phyloP scores from a whole-genome alignment of 2,329 filamentous ascomycete species.

The Neopestalotiopsis sp. region DNA sequence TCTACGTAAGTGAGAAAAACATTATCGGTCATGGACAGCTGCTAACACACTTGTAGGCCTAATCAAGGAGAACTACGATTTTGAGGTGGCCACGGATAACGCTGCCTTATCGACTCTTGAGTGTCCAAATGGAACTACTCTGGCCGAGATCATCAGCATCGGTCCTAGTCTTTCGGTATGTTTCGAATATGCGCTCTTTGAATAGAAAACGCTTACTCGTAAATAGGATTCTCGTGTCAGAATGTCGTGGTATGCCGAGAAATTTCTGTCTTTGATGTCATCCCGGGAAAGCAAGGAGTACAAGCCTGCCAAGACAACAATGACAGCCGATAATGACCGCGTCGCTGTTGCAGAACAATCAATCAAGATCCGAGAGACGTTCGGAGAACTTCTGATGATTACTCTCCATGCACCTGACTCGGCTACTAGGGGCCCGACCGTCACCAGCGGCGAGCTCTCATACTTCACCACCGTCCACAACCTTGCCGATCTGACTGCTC shows the following conservation, averaged over 20 bases:
- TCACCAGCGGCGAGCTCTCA: slow-evolving; percentile 14
- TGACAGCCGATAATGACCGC: slow-evolving; percentile 46
- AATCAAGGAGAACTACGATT: slow-evolving; percentile 41
- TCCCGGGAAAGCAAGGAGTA: slow-evolving; percentile 56
- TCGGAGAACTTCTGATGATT: neutral
- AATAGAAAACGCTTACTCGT: neutral
- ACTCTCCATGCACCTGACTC: neutral
- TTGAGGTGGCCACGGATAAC: slow-evolving; percentile 56
- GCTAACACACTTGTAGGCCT: slow-evolving; percentile 40
- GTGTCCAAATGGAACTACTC: slow-evolving; percentile 37
- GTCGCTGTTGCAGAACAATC: neutral
- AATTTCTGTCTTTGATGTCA: slow-evolving; percentile 54
- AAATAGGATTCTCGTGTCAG: slow-evolving; percentile 54
- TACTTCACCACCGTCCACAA: slow-evolving; percentile 15
- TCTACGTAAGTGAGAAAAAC: slow-evolving; percentile 46
- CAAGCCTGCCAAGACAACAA: slow-evolving; percentile 48
- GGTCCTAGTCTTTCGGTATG: slow-evolving; percentile 58
- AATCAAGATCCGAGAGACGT: neutral
- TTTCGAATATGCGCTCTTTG: slow-evolving; percentile 2
- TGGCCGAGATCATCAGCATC: slow-evolving; percentile 51
- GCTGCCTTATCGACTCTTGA: slow-evolving; percentile 56
- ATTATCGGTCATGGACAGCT: neutral
- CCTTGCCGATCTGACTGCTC: slow-evolving; percentile 22
- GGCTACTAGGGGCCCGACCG: neutral
- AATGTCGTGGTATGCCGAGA: slow-evolving; percentile 53